Percentiles rank a stretch among this genome's conserved stretches.
Conservation (phyloP, 495 filamentous ascomycete genomes). For the Aspergillus sparsus region DNA sequence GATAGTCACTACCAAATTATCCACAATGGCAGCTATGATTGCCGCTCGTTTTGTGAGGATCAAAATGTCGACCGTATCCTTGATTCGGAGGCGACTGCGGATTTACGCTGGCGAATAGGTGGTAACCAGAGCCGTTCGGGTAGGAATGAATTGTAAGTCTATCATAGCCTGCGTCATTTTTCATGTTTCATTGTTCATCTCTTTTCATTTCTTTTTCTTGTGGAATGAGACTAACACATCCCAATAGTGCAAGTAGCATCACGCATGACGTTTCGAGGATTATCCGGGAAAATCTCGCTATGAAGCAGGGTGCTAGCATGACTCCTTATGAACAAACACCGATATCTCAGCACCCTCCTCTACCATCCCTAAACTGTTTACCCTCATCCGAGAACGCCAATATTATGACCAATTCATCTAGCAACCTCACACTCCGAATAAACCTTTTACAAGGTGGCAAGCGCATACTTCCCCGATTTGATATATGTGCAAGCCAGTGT, state of each 20-base stretch:
- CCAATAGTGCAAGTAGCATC: constrained; percentile 44
- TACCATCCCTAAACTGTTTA: constrained; percentile 23
- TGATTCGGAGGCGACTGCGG: constrained; percentile 30
- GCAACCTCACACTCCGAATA: constrained; percentile 36
- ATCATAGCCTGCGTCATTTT: too few species aligned
- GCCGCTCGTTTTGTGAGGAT: constrained; percentile 36
- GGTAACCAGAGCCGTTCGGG: constrained; percentile 31
- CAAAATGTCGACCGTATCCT: constrained; percentile 40
- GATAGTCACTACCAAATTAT: constrained; percentile 48
- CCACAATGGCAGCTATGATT: constrained; percentile 39
- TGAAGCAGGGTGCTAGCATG: constrained; percentile 25
- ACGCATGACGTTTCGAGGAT: constrained; percentile 47
- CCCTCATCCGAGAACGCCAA: constrained; percentile 16
- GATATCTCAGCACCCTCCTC: constrained; percentile 24
- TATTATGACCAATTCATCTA: constrained; percentile 11
- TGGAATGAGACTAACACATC: constrained; percentile 18
- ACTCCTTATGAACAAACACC: constrained; percentile 18
- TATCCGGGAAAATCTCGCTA: constrained; percentile 43
- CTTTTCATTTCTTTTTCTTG: neutral
- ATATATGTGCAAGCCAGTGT: constrained; percentile 39
- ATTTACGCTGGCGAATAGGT: constrained; percentile 44
- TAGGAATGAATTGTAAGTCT: constrained; percentile 46
- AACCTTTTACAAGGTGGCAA: constrained; percentile 47
- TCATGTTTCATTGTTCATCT: neutral
- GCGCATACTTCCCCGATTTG: constrained; percentile 42